phyloP scores from a whole-genome alignment of 164 flowering plant genomes.

The Chimonanthus praecox region DNA sequence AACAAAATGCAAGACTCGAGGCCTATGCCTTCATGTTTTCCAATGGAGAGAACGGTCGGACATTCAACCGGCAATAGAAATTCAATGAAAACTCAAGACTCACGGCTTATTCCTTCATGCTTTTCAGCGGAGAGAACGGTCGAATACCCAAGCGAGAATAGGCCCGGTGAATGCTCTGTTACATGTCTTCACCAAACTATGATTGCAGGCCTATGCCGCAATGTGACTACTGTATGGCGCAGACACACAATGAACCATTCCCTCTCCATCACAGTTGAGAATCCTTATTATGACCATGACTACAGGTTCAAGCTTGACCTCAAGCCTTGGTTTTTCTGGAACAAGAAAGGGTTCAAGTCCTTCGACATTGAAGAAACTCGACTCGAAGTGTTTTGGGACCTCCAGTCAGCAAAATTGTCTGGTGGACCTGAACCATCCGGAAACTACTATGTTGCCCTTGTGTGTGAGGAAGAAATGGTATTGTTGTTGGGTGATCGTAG shows the following conservation, averaged over 20 bases:
- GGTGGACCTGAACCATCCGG: conserved; percentile 60
- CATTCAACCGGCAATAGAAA: no score
- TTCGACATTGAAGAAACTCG: conserved; percentile 57
- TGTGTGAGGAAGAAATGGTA: conserved; percentile 74
- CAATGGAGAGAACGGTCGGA: no score
- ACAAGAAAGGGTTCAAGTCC: conserved; percentile 72
- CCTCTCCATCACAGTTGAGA: conserved; percentile 33
- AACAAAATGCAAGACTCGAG: no score
- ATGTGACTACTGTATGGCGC: conserved; percentile 42
- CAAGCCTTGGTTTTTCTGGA: conserved; percentile 97
- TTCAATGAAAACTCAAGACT: not conserved
- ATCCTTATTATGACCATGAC: conserved; percentile 27
- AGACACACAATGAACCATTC: conserved; percentile 34
- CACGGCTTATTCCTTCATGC: not conserved
- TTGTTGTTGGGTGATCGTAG: conserved; percentile 68
- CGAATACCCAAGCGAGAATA: conserved; percentile 13
- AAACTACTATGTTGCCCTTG: conserved; percentile 74
- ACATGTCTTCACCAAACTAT: conserved; percentile 35
- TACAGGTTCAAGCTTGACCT: conserved; percentile 73
- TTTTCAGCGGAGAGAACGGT: conserved; percentile 11
- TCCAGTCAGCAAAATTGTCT: conserved; percentile 65
- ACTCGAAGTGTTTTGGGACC: conserved; percentile 74
- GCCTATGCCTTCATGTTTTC: no score
- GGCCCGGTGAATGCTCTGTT: conserved; percentile 32
- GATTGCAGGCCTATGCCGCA: conserved; percentile 25